These are phyloP conservation scores for Aspergillus incahuasiensis DNA, from an alignment of 495 filamentous ascomycete genomes.

Conservation along the genomic window DNA sequence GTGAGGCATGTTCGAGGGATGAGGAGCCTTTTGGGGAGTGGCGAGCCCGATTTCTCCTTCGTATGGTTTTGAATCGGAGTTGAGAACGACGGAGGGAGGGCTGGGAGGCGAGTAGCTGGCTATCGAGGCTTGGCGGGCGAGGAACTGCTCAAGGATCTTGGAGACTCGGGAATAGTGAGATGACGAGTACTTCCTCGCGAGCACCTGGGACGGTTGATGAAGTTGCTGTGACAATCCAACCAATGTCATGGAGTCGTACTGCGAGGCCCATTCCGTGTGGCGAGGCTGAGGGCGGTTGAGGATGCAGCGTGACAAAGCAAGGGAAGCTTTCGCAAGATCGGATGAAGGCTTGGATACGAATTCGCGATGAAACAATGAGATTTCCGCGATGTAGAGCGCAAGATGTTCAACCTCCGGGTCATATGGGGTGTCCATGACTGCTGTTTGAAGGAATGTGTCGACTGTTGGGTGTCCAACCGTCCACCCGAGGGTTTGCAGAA, in stretches of 20 bases:
- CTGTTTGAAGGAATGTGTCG: slow-evolving; percentile 81
- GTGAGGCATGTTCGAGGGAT: slow-evolving; percentile 58
- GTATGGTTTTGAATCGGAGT: slow-evolving; percentile 51
- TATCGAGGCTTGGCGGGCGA: slow-evolving; percentile 75
- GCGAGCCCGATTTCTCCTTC: slow-evolving; percentile 52
- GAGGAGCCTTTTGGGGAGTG: slow-evolving; percentile 80
- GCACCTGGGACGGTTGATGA: slow-evolving; percentile 77
- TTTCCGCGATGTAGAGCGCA: slow-evolving; percentile 89
- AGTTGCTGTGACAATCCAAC: slow-evolving; percentile 79
- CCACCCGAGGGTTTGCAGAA: slow-evolving; percentile 96
- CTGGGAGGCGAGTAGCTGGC: slow-evolving; percentile 64
- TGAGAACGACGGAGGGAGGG: slow-evolving; percentile 58
- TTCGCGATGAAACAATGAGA: slow-evolving; percentile 91
- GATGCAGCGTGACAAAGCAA: slow-evolving; percentile 83
- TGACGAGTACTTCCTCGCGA: slow-evolving; percentile 83
- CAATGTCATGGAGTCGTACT: slow-evolving; percentile 76
- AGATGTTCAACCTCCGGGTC: slow-evolving; percentile 91
- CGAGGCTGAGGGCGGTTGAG: slow-evolving; percentile 71
- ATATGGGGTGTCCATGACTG: slow-evolving; percentile 56
- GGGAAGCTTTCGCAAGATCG: slow-evolving; percentile 79
- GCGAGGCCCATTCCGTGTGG: slow-evolving; percentile 72
- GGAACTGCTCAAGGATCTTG: slow-evolving; percentile 75
- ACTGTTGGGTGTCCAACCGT: slow-evolving; percentile 92
- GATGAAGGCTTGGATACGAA: slow-evolving; percentile 89
- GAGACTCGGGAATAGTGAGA: slow-evolving; percentile 78